Conservation (phyloP, 164 flowering plant species). For the Sedum album region DNA sequence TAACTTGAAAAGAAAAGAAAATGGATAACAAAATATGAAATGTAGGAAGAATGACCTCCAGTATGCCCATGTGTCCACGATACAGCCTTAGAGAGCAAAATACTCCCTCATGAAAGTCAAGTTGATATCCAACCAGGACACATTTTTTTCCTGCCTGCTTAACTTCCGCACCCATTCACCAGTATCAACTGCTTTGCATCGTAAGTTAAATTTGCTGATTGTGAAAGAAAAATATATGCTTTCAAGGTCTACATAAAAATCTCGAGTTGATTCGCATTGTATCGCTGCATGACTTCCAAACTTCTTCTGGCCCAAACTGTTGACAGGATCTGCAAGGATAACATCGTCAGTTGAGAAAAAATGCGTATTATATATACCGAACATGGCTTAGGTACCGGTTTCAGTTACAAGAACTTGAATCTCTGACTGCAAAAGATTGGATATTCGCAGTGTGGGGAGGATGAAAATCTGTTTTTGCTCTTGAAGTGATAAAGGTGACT, state of each 20-base stretch:
- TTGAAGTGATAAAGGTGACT: conserved; percentile 48
- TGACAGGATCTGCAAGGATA: conserved; percentile 40
- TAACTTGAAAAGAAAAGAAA: neutral
- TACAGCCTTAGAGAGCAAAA: conserved; percentile 67
- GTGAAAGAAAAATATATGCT: conserved; percentile 59
- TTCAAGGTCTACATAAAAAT: conserved; percentile 75
- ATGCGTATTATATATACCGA: neutral
- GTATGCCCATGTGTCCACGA: conserved; percentile 60
- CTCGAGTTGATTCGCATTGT: conserved; percentile 50
- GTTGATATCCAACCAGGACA: conserved; percentile 54
- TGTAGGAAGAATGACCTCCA: conserved; percentile 56
- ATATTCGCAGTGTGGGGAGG: conserved; percentile 74
- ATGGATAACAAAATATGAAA: neutral
- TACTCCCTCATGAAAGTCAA: conserved; percentile 72
- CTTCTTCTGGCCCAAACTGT: conserved; percentile 17
- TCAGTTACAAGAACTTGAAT: conserved; percentile 63
- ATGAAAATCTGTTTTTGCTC: conserved; percentile 86
- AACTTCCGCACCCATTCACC: conserved; percentile 77
- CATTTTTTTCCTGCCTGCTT: conserved; percentile 45
- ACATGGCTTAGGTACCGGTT: conserved; percentile 33
- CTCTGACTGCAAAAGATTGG: conserved; percentile 59
- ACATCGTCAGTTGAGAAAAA: neutral
- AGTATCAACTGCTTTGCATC: conserved; percentile 75
- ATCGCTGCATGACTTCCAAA: conserved; percentile 60
- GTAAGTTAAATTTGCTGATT: conserved; percentile 39